Evolutionary conservation across 306 rosid genomes (phyloP), one percentile per base, ranked within the genome.

Genomic region (Carpinus viminea): DNA sequence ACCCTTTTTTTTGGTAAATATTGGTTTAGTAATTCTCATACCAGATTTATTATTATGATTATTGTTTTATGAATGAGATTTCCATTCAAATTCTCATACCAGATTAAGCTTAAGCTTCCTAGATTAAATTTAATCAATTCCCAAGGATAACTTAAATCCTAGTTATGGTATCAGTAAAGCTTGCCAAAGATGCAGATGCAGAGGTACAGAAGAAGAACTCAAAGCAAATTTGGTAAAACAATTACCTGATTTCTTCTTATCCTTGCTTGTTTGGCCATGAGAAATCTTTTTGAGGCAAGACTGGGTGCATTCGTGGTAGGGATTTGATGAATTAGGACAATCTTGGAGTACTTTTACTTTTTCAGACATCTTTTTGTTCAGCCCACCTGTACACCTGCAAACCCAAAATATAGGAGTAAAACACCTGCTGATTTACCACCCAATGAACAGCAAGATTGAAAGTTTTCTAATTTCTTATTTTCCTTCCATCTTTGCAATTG

Each of bases 281-380:
- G 87, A 87, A 71, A 87, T 84, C 87, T 83, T 93, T 17, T 38
- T 88, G 77, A 81, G 5, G 86, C 99, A 96, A 73, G 70, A 26
- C 1, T 91, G 93, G 11, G 97, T 77, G 82, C 99, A 96, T 83
- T 96, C 94, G 83, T 96, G 99, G 69, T 83, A 96, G 13, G 99
- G 99, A 85, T 96, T 96, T 4, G 89, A 53, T 46, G 82, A 92
- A 86, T 96, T 82, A 0, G 74, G 57, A 84, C 99, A 96, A 72
- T 88, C 84, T 70, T 90, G 80, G 68, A 79, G 82, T 50, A 90
- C 86, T 86, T 72, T 88, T 87, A 79, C 82, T 34, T 76, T 68
- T 69, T 83, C 85, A 71, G 96, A 87, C 99, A 95, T 95, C 85
- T 79, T 82, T 76, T 81, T 68, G 70, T 18, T 28, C n/a, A n/a